Evolutionary conservation across 305 asterid genomes (phyloP), one percentile per base, ranked within the genome.

Genomic region (Fraxinus angustifolia): DNA sequence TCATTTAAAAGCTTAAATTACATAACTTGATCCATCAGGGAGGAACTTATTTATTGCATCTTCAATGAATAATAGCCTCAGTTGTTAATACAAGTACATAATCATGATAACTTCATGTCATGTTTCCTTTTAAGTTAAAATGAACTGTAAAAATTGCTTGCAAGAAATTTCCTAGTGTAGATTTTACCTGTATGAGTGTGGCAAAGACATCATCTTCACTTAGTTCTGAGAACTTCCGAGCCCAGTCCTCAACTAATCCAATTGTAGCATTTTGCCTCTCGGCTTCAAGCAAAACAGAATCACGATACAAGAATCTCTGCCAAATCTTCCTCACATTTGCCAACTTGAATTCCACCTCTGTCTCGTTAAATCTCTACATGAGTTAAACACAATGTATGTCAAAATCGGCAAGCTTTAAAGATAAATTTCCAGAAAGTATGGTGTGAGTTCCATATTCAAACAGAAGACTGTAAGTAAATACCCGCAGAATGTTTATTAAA

Each of bases 221-320:
- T 26, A 93, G 87, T 76, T 94, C 88, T 4, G 89, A 89, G 81
- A 90, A 90, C 77, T 84, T 82, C 68, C 19, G 79, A 50, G 97
- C 96, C 99, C 99, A 96, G 38, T 79, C 83, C 79, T 92, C 93
- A 14, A 85, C 89, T 2, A 83, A 82, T 73, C 94, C 93, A 19
- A 84, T 35, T 16, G 92, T 84, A 50, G 84, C 76, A 34, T 89
- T 91, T 81, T 96, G 99, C 85, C 98, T 92, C 83, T 87, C 90
- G 28, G 99, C 98, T 90, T 96, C 99, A 71, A 93, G 98, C 81
- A 94, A 58, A 78, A 96, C 68, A 50, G 99, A 89, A 89, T 93
- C 92, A 0, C 91, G 93, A 80, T 96, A 96, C 88, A 93, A 65
- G 89, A 92, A 96, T 87, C 99, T 90, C 82, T 89, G 99, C 99